Evolutionary conservation across 768 basidiomycete species (phyloP).

Genomic region (Boletus pseudo-olivaceus): DNA sequence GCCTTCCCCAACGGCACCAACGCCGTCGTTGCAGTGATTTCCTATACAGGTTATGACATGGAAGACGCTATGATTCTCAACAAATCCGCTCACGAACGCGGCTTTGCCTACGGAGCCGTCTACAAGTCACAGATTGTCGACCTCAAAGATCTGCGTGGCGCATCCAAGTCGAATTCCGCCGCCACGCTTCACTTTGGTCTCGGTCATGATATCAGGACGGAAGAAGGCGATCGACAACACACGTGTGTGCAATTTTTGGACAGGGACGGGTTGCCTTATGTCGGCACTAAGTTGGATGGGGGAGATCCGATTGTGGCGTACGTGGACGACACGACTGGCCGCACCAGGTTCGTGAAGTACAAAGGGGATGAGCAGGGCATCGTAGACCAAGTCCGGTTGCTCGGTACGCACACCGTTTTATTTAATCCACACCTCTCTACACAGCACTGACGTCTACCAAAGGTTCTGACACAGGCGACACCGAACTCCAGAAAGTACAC

Average conservation of each 20-base stretch:
- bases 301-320: constrained; percentile 87
- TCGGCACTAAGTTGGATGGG: constrained; percentile 64
- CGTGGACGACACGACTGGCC: constrained; percentile 76
- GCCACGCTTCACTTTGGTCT: constrained; percentile 88
- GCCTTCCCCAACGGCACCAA: constrained; percentile 98
- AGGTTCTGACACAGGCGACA: constrained; percentile 87
- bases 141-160: constrained; percentile 74
- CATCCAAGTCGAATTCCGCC: constrained; percentile 50
- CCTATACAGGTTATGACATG: constrained; percentile 99
- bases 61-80: constrained; percentile 99
- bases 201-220: constrained; percentile 64
- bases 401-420: constrained; percentile 51
- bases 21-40: constrained; percentile 98
- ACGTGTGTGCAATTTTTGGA: constrained; percentile 57
- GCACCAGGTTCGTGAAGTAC: constrained; percentile 87
- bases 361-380: constrained; percentile 93
- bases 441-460: constrained; percentile 3
- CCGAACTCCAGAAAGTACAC: constrained; percentile 88
- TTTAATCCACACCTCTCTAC: neutral
- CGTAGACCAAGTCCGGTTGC: constrained; percentile 85
- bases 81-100: constrained; percentile 97
- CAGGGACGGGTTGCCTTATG: constrained; percentile 76
- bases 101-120: constrained; percentile 93
- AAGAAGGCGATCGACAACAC: constrained; percentile 46
- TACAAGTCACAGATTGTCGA: constrained; percentile 95